phyloP scores from a whole-genome alignment of 345 rosid genomes.

The Rhodomyrtus tomentosa region DNA sequence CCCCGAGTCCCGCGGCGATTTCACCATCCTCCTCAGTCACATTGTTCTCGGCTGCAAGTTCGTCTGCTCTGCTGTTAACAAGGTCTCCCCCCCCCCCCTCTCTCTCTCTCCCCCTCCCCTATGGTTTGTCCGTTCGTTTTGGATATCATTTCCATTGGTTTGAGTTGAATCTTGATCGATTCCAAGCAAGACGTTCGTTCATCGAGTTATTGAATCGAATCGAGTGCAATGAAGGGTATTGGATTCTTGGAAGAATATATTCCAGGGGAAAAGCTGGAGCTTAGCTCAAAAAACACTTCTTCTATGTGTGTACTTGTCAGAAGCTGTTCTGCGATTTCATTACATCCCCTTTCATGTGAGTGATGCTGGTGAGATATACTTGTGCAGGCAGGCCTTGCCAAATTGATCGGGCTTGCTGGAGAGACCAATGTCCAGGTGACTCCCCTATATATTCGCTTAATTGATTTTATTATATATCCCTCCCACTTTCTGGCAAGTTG shows the following conservation, averaged over 20 bases:
- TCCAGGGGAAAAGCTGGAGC: not conserved
- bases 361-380: not conserved
- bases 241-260: not conserved
- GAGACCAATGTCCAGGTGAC: conserved; percentile 90
- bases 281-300: not conserved
- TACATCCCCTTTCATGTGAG: not conserved
- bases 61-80: conserved; percentile 90
- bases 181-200: not conserved
- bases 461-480: not conserved
- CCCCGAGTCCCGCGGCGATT: conserved; percentile 97
- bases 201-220: not conserved
- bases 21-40: conserved; percentile 80
- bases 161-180: not conserved
- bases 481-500: not conserved
- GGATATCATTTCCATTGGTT: not conserved
- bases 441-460: not conserved
- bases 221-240: not conserved
- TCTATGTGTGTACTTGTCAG: not conserved
- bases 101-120: not conserved
- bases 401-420: conserved; percentile 91
- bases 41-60: conserved; percentile 98
- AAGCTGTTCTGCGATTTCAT: not conserved
- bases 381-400: conserved; percentile 94
- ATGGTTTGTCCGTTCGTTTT: not conserved
- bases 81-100: conserved; percentile 25